Evolutionary conservation across 441 rosid genomes (phyloP).

Genomic region (Pelargonium cotyledonis): DNA sequence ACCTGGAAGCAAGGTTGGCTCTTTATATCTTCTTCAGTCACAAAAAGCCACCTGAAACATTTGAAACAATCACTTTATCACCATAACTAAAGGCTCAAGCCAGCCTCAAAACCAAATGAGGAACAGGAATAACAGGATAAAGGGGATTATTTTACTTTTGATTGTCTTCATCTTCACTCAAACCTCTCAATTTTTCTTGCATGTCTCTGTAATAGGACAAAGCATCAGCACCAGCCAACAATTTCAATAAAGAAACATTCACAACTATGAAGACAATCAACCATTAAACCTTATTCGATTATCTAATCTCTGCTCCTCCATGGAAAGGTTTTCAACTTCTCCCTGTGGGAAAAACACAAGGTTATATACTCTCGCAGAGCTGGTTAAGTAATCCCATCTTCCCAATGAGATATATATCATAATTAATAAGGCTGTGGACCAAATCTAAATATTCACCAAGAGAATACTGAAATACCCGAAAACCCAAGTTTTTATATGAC

Average conservation of each 20-base stretch:
- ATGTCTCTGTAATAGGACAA: conserved; percentile 50
- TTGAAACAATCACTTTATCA: neutral
- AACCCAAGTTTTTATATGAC: neutral
- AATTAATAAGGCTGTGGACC: neutral
- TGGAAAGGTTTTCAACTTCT: conserved; percentile 59
- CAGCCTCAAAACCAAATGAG: neutral
- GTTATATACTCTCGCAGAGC: neutral
- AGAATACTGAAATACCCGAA: neutral
- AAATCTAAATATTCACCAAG: neutral
- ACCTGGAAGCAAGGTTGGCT: conserved; percentile 74
- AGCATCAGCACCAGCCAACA: conserved; percentile 31
- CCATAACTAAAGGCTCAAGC: neutral
- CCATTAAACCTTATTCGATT: conserved; percentile 62
- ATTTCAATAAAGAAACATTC: conserved; percentile 17
- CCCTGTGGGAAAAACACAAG: conserved; percentile 41
- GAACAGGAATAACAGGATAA: conserved; percentile 8
- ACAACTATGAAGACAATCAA: conserved; percentile 23
- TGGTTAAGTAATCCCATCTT: neutral
- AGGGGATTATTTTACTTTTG: conserved; percentile 46
- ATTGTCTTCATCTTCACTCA: conserved; percentile 74
- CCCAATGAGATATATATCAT: neutral
- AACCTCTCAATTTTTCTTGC: conserved; percentile 62
- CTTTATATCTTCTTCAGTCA: conserved; percentile 90
- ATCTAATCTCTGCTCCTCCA: conserved; percentile 65
- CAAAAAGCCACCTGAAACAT: conserved; percentile 77